Base-by-base conservation (phyloP, 108 stramenopile species). In the Asterionellopsis glacialis region DNA sequence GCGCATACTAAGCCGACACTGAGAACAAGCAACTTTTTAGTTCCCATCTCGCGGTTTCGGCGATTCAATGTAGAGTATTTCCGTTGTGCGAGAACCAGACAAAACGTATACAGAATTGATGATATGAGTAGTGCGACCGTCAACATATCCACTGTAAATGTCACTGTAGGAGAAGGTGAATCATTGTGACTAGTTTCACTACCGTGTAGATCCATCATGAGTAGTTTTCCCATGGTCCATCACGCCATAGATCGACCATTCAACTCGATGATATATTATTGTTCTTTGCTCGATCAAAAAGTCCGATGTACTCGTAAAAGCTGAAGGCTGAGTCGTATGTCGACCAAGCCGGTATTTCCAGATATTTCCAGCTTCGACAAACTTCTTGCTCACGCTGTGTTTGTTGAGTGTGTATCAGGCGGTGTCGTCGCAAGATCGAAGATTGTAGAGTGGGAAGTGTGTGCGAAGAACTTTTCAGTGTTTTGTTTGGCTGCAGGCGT, bases 21-120 rank as follows among this genome's bases (percentile, higher is more conserved):
- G 68, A 95, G 67, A 12, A 92, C 79, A 39, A 95, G 76, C 14
- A 95, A 71, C 66, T 90, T 93, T 58, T 79, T 81, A 11, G 76
- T 69, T 33, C 70, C 73, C 27, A 84, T 64, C 23, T 59, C 51
- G 0, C 70, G 63, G 45, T 49, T 66, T 11, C 64, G 38, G 41
- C 76, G 60, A 25, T 65, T 53, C 1, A 84, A 70, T 27, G 66
- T 52, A 0, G 42, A 15, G 50, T 75, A 64, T 56, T 81, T 84
- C 33, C 74, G 73, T 41, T 69, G 63, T 11, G 80, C 75, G 11
- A 84, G 64, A 26, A 65, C 57, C 41, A 84, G 67, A 33, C 77
- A 75, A 55, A 81, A 81, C 11, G 44, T 11, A 55, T 80, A 84
- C 19, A 84, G 75, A 24, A 79, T 61, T 1, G 73, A 69, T 22